Evolutionary conservation across 805 yeast species (phyloP).

Genomic region (Zygotorulaspora danielsina): DNA sequence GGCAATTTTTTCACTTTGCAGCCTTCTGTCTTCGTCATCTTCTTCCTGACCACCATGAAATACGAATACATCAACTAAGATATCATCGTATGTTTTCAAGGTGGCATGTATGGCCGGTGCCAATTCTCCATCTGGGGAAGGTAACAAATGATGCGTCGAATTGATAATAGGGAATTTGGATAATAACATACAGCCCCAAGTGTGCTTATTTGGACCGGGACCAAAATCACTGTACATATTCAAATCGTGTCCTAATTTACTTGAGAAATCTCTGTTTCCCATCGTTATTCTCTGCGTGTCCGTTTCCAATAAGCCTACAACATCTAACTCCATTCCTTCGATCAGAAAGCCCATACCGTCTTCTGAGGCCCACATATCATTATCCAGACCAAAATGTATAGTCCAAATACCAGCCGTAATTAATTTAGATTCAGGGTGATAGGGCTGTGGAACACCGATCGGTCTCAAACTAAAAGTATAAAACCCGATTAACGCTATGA

Average conservation of each 20-base stretch:
- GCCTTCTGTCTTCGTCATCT: slow-evolving; percentile 86
- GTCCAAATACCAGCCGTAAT: slow-evolving; percentile 98
- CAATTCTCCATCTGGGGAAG: slow-evolving; percentile 95
- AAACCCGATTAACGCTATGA: slow-evolving; percentile 19
- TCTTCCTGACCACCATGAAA: slow-evolving; percentile 99
- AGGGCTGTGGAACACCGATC: slow-evolving; percentile 55
- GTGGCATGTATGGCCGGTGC: slow-evolving; percentile 99
- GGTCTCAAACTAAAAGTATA: slow-evolving; percentile 30
- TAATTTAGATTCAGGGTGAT: slow-evolving; percentile 60
- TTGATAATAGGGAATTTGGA: slow-evolving; percentile 91
- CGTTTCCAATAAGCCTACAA: slow-evolving; percentile 84
- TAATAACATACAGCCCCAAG: slow-evolving; percentile 93
- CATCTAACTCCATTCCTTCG: slow-evolving; percentile 82
- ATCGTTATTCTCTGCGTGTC: slow-evolving; percentile 92
- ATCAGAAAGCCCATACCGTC: slow-evolving; percentile 81
- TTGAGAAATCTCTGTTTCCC: slow-evolving; percentile 94
- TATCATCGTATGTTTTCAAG: slow-evolving; percentile 79
- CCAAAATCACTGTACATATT: slow-evolving; percentile 96
- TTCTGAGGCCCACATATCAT: slow-evolving; percentile 97
- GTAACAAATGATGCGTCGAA: slow-evolving; percentile 86
- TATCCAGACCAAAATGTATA: slow-evolving; percentile 93
- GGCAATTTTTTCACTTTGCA: slow-evolving; percentile 73
- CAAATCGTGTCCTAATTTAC: slow-evolving; percentile 83
- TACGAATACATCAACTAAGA: slow-evolving; percentile 80
- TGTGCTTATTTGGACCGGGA: slow-evolving; percentile 96